Base-by-base conservation (phyloP, 2,329 filamentous ascomycete species). In the Ceratocystis destructans region DNA sequence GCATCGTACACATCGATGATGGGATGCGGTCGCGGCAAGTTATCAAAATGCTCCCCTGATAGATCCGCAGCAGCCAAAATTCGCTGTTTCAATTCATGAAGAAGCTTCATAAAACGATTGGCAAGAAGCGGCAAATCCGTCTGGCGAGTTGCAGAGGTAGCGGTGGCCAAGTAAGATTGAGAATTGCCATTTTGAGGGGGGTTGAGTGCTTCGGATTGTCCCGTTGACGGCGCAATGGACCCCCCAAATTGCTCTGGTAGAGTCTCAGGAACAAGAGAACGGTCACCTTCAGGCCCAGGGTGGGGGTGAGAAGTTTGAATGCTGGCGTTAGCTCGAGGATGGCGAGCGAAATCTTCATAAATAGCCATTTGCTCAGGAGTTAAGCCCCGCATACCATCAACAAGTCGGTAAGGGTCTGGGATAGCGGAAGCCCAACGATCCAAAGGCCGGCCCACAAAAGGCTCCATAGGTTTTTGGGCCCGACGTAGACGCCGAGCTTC, bases 351-450 rank as follows among this genome's bases (percentile, higher is more conserved):
- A 69, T 97, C 92, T 72, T 97, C 92, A 72, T 99, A 99, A 31
- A 99, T 95, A 10, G 89, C 89, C 79, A 97, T 84, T 72, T 99
- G 94, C 72, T 96, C 90, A 28, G 88, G 82, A 72, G 96, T 97
- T 64, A 99, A 78, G 3, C 93, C 93, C 64, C 76, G 75, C 66
- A 79, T 72, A 68, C 75, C 83, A 12, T 90, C 87, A 46, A 88
- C 87, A 70, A 96, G 84, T 72, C 94, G 91, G 78, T 90, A 99
- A 0, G 94, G 94, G 70, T 94, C 89, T 0, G 93, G 93, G 69
- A 99, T 96, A 53, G 91, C 92, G 76, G 90, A 88, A 6, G 92
- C 89, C 91, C 93, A 99, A 63, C 90, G 86, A 73, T 87, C 96
- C 71, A 96, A 84, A 22, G 83, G 83, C 2, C 85, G 83, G 71